These are phyloP conservation scores for Phaeodactylum tricornutum DNA, from an alignment of 108 stramenopile genomes.

Conservation along the genomic window DNA sequence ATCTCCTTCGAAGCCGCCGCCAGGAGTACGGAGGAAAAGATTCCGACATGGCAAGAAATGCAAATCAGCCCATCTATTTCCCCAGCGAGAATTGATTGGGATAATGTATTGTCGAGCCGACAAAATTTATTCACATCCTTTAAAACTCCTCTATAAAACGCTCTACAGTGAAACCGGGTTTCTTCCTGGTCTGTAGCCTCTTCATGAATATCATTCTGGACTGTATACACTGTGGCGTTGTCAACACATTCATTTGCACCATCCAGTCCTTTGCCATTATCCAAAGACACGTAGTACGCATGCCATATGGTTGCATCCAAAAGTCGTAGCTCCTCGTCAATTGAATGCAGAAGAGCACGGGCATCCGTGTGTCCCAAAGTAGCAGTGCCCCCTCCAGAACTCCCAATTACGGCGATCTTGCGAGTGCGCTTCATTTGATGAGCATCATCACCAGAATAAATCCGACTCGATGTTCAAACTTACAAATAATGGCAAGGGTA, in stretches of 20 bases:
- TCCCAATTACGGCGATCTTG: constrained; percentile 30
- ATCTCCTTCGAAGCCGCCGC: constrained; percentile 19
- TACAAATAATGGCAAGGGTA: no score
- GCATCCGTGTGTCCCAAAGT: constrained; percentile 45
- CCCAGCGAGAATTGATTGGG: constrained; percentile 9
- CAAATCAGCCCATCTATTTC: constrained; percentile 36
- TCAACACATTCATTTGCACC: constrained; percentile 11
- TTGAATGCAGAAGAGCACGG: constrained; percentile 19
- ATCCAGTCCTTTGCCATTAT: constrained; percentile 36
- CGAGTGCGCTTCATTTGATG: no score
- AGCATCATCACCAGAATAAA: no score
- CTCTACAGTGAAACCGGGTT: no score
- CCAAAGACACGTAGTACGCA: constrained; percentile 34
- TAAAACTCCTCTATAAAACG: no score
- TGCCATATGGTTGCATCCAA: constrained; percentile 2
- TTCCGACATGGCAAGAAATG: constrained; percentile 24
- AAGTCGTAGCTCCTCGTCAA: constrained; percentile 18
- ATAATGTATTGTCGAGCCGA: constrained; percentile 15
- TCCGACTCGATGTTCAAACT: no score
- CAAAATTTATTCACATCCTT: no score
- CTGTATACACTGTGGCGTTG: background rate
- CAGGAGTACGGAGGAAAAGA: constrained; percentile 20
- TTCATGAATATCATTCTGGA: no score
- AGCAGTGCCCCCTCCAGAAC: constrained; percentile 47
- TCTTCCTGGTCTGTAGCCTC: no score